Percentiles rank a stretch among this genome's conserved stretches.
phyloP scores from a whole-genome alignment of 192 early-diverging fungal genomes.

The Linnemannia elongata region DNA sequence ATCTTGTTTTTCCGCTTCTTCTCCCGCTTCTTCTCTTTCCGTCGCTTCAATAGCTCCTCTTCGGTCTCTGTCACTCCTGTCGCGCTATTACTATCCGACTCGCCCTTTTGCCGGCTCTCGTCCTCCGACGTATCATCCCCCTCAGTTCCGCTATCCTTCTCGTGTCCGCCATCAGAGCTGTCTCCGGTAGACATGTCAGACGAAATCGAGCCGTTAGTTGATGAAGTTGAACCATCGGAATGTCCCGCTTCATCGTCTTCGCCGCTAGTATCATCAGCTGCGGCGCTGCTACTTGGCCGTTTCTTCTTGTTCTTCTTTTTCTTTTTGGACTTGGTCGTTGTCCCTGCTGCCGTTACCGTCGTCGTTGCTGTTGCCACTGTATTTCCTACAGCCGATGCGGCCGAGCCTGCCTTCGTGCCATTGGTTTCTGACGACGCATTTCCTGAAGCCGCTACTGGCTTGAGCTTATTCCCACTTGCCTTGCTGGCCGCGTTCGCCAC shows the following conservation, averaged over 20 bases:
- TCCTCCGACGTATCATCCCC: neutral
- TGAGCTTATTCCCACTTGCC: neutral
- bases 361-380: neutral
- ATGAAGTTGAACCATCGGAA: neutral
- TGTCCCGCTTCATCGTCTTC: constrained; percentile 12
- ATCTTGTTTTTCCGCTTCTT: constrained; percentile 45
- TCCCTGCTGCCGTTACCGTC: neutral
- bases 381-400: neutral
- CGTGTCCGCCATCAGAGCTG: neutral
- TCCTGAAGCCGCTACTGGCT: neutral
- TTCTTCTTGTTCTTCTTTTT: constrained; percentile 50
- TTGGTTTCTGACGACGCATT: neutral
- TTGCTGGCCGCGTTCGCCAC: neutral
- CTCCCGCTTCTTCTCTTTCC: constrained; percentile 35
- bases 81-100: neutral
- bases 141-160: neutral
- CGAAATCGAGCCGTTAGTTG: neutral
- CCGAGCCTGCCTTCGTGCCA: neutral
- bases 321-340: constrained; percentile 31
- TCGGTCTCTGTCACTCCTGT: constrained; percentile 9
- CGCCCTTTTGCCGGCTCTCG: neutral
- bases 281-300: constrained; percentile 16
- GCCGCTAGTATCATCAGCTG: constrained; percentile 5
- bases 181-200: neutral
- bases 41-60: constrained; percentile 20